Conservation (phyloP, 768 basidiomycete species). For the Termitomyces titanicus region DNA sequence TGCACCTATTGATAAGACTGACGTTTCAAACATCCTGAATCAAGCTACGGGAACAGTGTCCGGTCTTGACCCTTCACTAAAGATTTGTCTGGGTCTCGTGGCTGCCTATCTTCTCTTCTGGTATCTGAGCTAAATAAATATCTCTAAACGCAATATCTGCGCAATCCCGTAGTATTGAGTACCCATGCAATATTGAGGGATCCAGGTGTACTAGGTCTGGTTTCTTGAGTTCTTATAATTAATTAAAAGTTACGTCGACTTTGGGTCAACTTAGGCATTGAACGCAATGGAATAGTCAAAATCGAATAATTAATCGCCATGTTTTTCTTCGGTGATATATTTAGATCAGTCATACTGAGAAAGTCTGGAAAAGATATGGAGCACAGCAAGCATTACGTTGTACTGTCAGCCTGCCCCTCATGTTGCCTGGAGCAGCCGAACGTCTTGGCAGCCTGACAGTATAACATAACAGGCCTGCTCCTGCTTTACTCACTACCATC, state of each 20-base stretch:
- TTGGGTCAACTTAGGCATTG: not conserved
- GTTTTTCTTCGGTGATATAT: not conserved
- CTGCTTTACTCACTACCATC: slow-evolving; percentile 38
- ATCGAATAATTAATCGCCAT: not conserved
- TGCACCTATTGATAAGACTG: slow-evolving; percentile 30
- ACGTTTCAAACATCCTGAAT: slow-evolving; percentile 29
- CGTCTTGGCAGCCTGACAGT: slow-evolving; percentile 16
- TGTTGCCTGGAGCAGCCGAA: slow-evolving; percentile 2
- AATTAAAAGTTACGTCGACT: not conserved
- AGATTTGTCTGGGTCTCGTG: slow-evolving; percentile 58
- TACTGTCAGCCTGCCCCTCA: slow-evolving; percentile 15
- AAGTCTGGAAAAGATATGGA: not conserved
- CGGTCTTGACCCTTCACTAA: slow-evolving; percentile 64
- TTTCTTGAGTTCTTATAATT: not conserved
- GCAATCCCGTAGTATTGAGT: not conserved
- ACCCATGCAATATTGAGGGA: not conserved
- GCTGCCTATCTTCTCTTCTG: slow-evolving; percentile 62
- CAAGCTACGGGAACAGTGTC: slow-evolving; percentile 33
- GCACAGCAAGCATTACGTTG: slow-evolving; percentile 12
- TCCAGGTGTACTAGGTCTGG: too few relatives aligned
- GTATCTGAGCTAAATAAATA: slow-evolving; percentile 34
- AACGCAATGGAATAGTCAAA: not conserved
- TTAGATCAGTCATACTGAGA: not conserved
- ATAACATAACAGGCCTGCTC: slow-evolving; percentile 13
- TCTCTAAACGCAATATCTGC: not conserved